phyloP scores from a whole-genome alignment of 163 green algal species.

The Trebouxiophyceae sp. region DNA sequence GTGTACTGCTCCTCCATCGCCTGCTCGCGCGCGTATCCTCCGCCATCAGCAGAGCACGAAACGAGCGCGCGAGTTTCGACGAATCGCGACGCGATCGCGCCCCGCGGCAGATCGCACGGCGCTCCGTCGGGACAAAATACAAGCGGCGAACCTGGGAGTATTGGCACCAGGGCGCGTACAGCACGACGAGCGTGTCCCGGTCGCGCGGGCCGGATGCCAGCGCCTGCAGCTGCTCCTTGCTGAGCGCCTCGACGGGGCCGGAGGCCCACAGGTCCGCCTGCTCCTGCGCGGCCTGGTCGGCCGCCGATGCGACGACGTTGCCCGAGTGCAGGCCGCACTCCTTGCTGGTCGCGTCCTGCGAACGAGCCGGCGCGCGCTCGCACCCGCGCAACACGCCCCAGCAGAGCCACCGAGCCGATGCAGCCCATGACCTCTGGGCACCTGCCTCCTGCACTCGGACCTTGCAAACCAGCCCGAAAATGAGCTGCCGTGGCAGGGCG shows the following conservation, averaged over 20 bases:
- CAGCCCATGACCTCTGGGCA: not conserved
- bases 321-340: slow-evolving; percentile 94
- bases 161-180: slow-evolving; percentile 98
- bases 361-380: too few relatives aligned
- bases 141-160: slow-evolving; percentile 78
- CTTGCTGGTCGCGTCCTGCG: slow-evolving; percentile 39
- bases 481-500: not conserved
- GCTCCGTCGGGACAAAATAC: too few relatives aligned
- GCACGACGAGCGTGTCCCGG: slow-evolving; percentile 76
- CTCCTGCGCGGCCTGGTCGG: slow-evolving; percentile 23
- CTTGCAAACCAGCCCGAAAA: not conserved
- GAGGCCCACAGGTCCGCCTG: slow-evolving; percentile 61
- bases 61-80: not conserved
- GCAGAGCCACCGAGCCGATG: too few relatives aligned
- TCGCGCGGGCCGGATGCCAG: slow-evolving; percentile 50
- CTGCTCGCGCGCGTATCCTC: slow-evolving; percentile 15
- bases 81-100: not conserved
- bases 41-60: not conserved
- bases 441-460: not conserved
- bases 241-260: slow-evolving; percentile 31
- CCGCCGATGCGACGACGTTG: slow-evolving; percentile 54
- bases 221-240: slow-evolving; percentile 40
- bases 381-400: not conserved
- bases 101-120: not conserved
- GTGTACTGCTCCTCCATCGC: slow-evolving; percentile 65